Base-by-base conservation (phyloP, 495 filamentous ascomycete species). In the Mycothermus thermophilus region DNA sequence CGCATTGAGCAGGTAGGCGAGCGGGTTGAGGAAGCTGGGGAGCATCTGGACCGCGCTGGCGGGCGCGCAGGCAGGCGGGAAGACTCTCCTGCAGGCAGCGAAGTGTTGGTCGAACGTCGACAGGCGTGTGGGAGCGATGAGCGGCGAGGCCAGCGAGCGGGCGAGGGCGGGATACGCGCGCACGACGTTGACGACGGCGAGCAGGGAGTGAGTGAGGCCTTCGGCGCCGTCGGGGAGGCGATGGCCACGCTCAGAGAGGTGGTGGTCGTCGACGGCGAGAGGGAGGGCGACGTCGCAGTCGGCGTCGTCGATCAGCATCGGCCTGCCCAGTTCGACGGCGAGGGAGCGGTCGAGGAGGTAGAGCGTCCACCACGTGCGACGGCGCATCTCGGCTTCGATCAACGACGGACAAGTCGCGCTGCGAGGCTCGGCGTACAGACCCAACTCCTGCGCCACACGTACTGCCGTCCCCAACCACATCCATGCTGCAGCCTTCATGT, bases 311-410 rank as follows among this genome's bases (percentile, higher is more conserved):
- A 96, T 93, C 44, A 84, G 60, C 14, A 81, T 70, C 4, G 88
- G 85, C 34, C 79, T 73, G 9, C 87, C 84, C 25, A 86, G 67
- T 45, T 93, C 85, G 27, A 94, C 65, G 3, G 85, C 77, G 8
- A 93, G 59, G 26, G 80, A 60, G 34, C 90, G 74, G 61, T 97
- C 90, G 63, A 85, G 83, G 30, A 79, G 73, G 56, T 95, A 96
- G 40, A 94, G 73, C 21, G 80, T 73, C 90, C 90, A 97, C 90
- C 90, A 97, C 9, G 93, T 74, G 31, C 90, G 71, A 36, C 81
- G 69, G 33, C 87, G 69, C 76, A 84, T 87, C 48, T 95, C 92
- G n/a, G 67, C 73, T 53, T 96, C 90, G 11, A 93, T 59, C 9
- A 77, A 60, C 8, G 76, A 64, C 75, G 77, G 80, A 6, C 78